Evolutionary conservation across 2,329 filamentous ascomycete species (phyloP).

Genomic region (Celoporthe dispersa): DNA sequence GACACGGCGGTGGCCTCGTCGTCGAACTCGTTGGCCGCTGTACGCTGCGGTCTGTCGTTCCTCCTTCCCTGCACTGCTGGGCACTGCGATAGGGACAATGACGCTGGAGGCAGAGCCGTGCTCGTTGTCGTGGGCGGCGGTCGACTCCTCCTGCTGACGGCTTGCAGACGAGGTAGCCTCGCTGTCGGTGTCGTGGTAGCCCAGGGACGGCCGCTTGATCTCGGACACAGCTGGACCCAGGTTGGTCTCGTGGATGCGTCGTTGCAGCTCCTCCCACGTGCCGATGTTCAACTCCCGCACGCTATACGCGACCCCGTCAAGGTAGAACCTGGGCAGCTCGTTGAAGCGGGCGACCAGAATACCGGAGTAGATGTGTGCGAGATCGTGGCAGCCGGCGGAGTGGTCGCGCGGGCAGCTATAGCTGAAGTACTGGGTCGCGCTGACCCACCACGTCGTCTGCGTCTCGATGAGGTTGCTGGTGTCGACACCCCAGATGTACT

Average conservation of each 20-base stretch:
- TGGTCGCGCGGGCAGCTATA: not conserved
- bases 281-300: not conserved
- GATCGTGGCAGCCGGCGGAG: not conserved
- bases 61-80: not conserved
- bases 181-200: not conserved
- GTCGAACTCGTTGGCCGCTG: not conserved
- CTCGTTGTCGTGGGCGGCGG: not conserved
- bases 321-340: not conserved
- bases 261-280: slow-evolving; percentile 7
- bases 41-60: not conserved
- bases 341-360: not conserved
- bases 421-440: not conserved
- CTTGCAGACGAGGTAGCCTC: not conserved
- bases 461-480: slow-evolving; percentile 3
- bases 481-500: not conserved
- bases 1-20: not conserved
- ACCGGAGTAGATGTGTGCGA: slow-evolving; percentile 6
- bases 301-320: not conserved
- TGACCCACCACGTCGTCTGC: not conserved
- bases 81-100: not conserved
- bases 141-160: not conserved
- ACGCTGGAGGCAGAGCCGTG: not conserved
- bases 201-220: not conserved
- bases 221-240: not conserved
- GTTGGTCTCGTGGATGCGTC: not conserved